Evolutionary conservation across 331 rosid species (phyloP), one percentile per base, ranked within the genome.

Genomic region (Rhamnella rubrinervis): DNA sequence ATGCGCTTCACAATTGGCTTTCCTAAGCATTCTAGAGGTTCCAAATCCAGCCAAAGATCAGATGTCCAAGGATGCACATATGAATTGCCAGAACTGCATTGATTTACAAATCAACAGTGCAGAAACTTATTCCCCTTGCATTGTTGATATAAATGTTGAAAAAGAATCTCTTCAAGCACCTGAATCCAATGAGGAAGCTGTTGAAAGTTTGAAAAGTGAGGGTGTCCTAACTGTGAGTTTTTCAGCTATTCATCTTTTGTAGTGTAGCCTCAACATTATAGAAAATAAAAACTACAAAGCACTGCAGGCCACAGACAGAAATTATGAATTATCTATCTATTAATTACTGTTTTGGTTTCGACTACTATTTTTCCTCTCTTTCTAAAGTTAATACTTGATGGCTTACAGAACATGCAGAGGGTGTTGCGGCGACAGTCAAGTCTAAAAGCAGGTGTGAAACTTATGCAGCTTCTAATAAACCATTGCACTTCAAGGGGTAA

Each of bases 361-460:
- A 59, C 64, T 60, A 46, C 14, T 68, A 60, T 46, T 71, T 51
- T 65, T 17, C 40, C n/a, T 20, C 18, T 8, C 31, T 26, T 76
- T 70, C 63, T 63, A 57, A 26, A 41, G 63, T 53, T 66, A 47
- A 31, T 71, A 35, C 26, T 66, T 55, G 61, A 21, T 71, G 72
- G 77, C 77, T 77, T 65, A 61, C 71, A 73, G 86, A 70, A 81
- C 76, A 65, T 82, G 78, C 96, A 90, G 86, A 90, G 71, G 71
- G 84, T 85, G 52, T 75, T 85, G 75, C 81, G 83, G 83, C 85
- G 96, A 80, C 97, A 88, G 67, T 73, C 92, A 31, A 90, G 92
- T 79, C 81, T 82, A 62, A 82, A 84, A 61, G 41, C 61, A 37
- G 86, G 91, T 28, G 87, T 77, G 41, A 88, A 80, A 81, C 85